Percentiles rank a stretch among this genome's conserved stretches.
These are phyloP conservation scores for Botrytis galanthina DNA, from an alignment of 2,329 filamentous ascomycete species.

Conservation along the genomic window DNA sequence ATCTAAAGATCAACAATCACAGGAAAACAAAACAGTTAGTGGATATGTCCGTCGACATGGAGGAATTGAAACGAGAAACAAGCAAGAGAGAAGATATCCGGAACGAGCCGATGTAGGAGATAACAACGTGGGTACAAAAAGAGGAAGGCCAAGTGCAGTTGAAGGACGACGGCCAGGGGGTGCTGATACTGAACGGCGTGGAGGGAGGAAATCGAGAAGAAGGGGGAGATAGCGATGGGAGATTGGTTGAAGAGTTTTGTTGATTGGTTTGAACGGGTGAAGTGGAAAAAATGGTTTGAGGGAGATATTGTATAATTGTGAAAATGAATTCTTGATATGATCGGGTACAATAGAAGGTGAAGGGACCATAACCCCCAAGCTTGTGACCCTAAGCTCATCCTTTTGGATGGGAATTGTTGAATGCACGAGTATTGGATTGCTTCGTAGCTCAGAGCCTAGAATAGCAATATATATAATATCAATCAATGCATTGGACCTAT, in stretches of 20 bases:
- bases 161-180: not conserved
- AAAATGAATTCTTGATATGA: too few species aligned
- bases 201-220: not conserved
- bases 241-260: not conserved
- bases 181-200: not conserved
- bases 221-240: too few species aligned
- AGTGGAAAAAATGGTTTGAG: too few species aligned
- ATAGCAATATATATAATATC: too few species aligned
- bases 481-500: too few species aligned
- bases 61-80: not conserved
- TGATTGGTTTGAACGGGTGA: not conserved
- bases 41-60: not conserved
- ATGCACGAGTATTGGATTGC: too few species aligned
- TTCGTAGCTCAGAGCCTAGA: too few species aligned
- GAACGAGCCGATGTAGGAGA: not conserved
- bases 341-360: too few species aligned
- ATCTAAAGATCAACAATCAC: not conserved
- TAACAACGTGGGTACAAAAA: not conserved
- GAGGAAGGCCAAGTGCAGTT: not conserved
- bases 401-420: too few species aligned
- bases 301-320: too few species aligned
- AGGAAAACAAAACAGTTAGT: not conserved
- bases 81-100: not conserved
- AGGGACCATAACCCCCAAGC: too few species aligned
- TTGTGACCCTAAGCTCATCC: too few species aligned